Evolutionary conservation across 306 rosid genomes (phyloP), one percentile per base, ranked within the genome.

Genomic region (Corylus avellana): DNA sequence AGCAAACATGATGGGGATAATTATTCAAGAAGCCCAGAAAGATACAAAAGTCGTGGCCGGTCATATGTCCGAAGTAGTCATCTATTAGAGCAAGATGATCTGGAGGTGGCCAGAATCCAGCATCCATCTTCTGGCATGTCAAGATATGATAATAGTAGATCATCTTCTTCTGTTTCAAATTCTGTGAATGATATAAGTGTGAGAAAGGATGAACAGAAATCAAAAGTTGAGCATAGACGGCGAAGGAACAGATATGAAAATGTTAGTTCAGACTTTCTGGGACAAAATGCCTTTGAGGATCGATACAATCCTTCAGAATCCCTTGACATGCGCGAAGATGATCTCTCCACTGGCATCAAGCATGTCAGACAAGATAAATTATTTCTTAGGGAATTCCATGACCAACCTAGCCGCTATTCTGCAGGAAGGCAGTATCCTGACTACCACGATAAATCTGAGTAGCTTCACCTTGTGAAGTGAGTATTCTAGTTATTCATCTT

Each of bases 271-370:
- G 85, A 81, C 70, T 83, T 84, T 84, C 62, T 13, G 59, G 49
- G n/a, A 18, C 83, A 61, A 35, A 80, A 58, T 70, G 74, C 83
- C 59, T 88, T 91, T 83, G 79, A 84, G 51, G 98, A 94, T 77
- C 84, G 98, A 78, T 92, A 92, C 54, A 74, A 84, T 75, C 97
- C 98, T 81, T 81, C 87, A 1, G 85, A 91, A 63, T 80, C 89
- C 59, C 78, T 35, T 84, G 85, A 84, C 75, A 29, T 42, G 57
- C 39, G 48, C 44, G 85, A 88, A 75, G 90, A 87, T 80, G 84
- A 82, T 17, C 54, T 70, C 78, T 75, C 90, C 68, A 64, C 89
- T 16, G 71, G 32, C 72, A 48, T 76, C 58, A 87, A 77, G 27
- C 70, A 79, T 64, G 70, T 73, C 37, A 56, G 80, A 74, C 79